A percentile compares a stretch with the other conserved stretches of the same genome.
These are phyloP conservation scores for Flaveria ramosissima DNA, from an alignment of 129 eudicot species.

Conservation along the genomic window DNA sequence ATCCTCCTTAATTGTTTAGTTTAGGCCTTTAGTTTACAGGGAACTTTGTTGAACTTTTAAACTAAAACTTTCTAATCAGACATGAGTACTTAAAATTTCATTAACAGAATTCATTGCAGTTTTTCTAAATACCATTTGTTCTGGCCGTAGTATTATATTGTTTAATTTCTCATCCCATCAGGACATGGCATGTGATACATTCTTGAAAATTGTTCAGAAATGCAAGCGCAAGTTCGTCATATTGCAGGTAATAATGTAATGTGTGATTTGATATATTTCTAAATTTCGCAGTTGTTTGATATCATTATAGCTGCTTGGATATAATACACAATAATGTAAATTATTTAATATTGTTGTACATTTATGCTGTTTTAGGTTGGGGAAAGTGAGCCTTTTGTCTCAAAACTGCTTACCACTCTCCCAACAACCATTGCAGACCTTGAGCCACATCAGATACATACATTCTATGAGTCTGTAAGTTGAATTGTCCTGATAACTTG, in stretches of 20 bases:
- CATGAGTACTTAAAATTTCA: too few relatives aligned
- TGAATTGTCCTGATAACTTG: slow-evolving; percentile 14
- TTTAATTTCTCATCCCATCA: slow-evolving; percentile 27
- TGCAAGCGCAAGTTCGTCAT: slow-evolving; percentile 99
- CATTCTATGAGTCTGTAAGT: slow-evolving; percentile 94
- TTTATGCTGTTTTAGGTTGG: slow-evolving; percentile 63
- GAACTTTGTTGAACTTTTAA: too few relatives aligned
- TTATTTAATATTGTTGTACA: neutral
- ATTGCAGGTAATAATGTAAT: slow-evolving; percentile 59
- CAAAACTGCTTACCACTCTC: slow-evolving; percentile 82
- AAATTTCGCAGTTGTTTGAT: neutral
- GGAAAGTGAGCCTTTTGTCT: slow-evolving; percentile 95
- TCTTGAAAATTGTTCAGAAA: slow-evolving; percentile 95
- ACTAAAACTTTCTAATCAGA: too few relatives aligned
- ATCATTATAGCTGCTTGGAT: slow-evolving; percentile 1
- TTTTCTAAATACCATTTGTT: neutral
- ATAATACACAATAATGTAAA: neutral
- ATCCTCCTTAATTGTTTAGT: too few relatives aligned
- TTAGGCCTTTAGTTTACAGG: too few relatives aligned
- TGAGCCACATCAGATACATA: slow-evolving; percentile 93
- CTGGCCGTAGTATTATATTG: neutral
- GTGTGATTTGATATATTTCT: neutral
- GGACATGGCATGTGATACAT: slow-evolving; percentile 99
- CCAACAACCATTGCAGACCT: slow-evolving; percentile 85
- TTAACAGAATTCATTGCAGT: neutral